Conservation (phyloP, 1,139 yeast species). For the Blastobotrys apis region DNA sequence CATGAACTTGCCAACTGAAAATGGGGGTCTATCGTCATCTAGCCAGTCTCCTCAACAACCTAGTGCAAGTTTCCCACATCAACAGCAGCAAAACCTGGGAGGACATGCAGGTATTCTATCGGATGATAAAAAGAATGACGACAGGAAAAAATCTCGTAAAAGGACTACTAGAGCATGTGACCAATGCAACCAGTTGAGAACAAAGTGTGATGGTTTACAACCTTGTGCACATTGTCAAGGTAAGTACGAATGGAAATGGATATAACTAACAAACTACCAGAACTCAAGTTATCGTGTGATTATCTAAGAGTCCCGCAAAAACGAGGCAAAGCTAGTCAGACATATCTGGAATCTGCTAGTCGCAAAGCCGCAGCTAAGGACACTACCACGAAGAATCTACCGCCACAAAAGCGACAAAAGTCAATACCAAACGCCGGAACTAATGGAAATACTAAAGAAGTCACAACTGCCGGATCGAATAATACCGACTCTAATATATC, state of each 20-base stretch:
- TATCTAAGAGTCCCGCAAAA: conserved; percentile 39
- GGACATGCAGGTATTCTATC: too few relatives aligned
- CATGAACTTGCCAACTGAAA: too few relatives aligned
- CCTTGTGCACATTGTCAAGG: conserved; percentile 40
- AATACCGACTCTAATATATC: neutral
- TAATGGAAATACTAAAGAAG: neutral
- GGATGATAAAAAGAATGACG: neutral
- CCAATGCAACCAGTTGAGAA: conserved; percentile 39
- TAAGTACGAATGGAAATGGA: conserved; percentile 14
- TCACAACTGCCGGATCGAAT: neutral
- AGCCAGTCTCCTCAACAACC: too few relatives aligned
- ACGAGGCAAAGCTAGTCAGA: conserved; percentile 38
- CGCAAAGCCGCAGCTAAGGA: conserved; percentile 13
- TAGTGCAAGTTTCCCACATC: too few relatives aligned
- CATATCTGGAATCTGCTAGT: conserved; percentile 21
- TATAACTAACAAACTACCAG: conserved; percentile 10
- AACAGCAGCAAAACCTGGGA: too few relatives aligned
- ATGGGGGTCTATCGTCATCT: too few relatives aligned
- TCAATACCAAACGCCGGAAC: neutral
- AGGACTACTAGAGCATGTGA: conserved; percentile 41
- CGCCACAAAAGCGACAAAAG: neutral
- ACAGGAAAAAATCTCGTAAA: conserved; percentile 15
- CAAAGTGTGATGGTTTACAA: conserved; percentile 40
- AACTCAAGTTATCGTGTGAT: conserved; percentile 33
- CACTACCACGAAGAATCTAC: conserved; percentile 1